These are phyloP conservation scores for Rauvolfia tetraphylla DNA, from an alignment of 257 asterid species.

Conservation along the genomic window DNA sequence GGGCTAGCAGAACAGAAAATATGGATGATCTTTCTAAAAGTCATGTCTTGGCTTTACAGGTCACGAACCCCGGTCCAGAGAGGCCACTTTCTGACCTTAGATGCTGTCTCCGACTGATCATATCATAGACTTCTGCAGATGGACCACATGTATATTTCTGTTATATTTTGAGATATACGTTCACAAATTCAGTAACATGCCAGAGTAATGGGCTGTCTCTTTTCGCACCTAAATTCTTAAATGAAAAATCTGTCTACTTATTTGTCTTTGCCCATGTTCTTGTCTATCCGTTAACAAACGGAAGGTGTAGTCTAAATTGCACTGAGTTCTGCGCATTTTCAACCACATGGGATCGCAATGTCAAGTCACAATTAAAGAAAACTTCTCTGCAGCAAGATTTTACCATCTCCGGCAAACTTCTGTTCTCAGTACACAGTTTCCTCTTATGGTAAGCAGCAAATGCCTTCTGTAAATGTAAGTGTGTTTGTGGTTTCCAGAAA, in stretches of 20 bases:
- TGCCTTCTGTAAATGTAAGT: neutral
- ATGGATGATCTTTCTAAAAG: neutral
- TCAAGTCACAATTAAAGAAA: slow-evolving; percentile 2
- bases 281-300: slow-evolving; percentile 5
- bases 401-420: neutral
- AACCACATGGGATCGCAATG: neutral
- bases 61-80: neutral
- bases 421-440: neutral
- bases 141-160: slow-evolving; percentile 12
- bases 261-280: neutral
- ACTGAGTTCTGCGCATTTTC: neutral
- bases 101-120: neutral
- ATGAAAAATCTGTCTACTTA: slow-evolving; percentile 7
- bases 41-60: neutral
- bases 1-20: neutral
- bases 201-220: slow-evolving; percentile 19
- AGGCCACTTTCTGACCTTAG: neutral
- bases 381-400: neutral
- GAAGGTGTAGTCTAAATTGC: neutral
- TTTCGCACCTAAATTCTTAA: slow-evolving; percentile 23
- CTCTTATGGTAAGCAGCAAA: neutral
- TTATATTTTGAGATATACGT: neutral
- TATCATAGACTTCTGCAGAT: neutral
- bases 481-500: neutral
- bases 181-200: slow-evolving; percentile 24